Evolutionary conservation across 257 asterid species (phyloP), one percentile per base, ranked within the genome.

Genomic region (Mentha longifolia): DNA sequence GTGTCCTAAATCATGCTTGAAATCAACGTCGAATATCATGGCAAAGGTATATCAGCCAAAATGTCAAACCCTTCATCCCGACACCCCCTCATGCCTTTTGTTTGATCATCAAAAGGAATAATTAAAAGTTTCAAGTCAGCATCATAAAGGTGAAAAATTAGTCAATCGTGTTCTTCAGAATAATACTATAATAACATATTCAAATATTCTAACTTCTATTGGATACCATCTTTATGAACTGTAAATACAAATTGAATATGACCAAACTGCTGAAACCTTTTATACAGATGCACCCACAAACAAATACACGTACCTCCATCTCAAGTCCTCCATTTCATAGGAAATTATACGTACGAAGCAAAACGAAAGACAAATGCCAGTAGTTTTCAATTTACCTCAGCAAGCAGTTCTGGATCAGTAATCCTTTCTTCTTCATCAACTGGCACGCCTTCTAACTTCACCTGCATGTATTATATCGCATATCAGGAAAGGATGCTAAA

Each of bases 351-450:
- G 52, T 31, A 58, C 2, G 62, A 62, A 30, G 56, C 51, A 66
- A 54, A 65, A 41, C 16, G 55, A 63, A 78, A 20, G 59, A 45
- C 51, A 63, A 54, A 7, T 61, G 35, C 12, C 43, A 15, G 31
- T n/a, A 71, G 31, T 39, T 67, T 73, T 75, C 67, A 35, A 47
- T 61, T 68, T 80, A 94, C 99, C 99, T 94, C 99, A 16, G 92
- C 86, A 15, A 94, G 91, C 55, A 94, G 72, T 76, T 91, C 92
- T 0, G 85, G 88, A 55, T 91, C 98, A 17, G 92, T 74, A 70
- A 94, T 83, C 78, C 90, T 83, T 79, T 86, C 98, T 78, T 94
- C 98, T 77, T 83, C 95, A 73, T 91, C 97, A 70, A 85, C 85
- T 75, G 77, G 81, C 64, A 82, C 61, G 13, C 92, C 96, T 84